Conservation (phyloP, 768 basidiomycete genomes). For the Hygrocybe punicea region DNA sequence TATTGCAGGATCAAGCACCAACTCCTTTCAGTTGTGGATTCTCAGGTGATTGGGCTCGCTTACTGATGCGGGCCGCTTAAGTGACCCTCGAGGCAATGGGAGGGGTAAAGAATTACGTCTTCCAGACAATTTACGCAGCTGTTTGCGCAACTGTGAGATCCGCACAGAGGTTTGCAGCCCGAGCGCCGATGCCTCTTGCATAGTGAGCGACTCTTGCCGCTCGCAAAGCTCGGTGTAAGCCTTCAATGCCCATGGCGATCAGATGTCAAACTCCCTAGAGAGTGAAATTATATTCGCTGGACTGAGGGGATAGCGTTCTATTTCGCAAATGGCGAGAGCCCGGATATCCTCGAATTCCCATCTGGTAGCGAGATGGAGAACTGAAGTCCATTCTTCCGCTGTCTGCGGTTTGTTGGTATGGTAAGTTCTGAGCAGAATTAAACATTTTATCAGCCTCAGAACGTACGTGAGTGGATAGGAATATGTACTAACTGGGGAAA, state of each 20-base stretch:
- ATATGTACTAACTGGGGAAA: conserved; percentile 26
- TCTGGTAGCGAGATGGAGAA: conserved; percentile 7
- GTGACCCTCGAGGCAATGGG: neutral
- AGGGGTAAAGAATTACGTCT: neutral
- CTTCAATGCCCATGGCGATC: conserved; percentile 23
- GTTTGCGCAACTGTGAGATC: conserved; percentile 51
- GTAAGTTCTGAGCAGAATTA: neutral
- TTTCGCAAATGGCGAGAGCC: conserved; percentile 3
- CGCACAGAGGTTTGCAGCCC: conserved; percentile 50
- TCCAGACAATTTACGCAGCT: conserved; percentile 31
- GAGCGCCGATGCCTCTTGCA: conserved; percentile 54
- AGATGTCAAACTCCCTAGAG: conserved; percentile 6
- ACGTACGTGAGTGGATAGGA: neutral
- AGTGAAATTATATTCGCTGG: conserved; percentile 3
- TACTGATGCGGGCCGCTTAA: neutral
- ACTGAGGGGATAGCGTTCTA: conserved; percentile 1
- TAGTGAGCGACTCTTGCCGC: conserved; percentile 47
- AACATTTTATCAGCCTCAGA: neutral
- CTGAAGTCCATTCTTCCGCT: conserved; percentile 8
- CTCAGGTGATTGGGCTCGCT: neutral
- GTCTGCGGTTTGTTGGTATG: conserved; percentile 4
- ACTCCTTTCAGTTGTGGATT: neutral
- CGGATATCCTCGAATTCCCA: conserved; percentile 12
- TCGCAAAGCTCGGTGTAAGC: conserved; percentile 54
- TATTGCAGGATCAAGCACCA: neutral